Evolutionary conservation across 2,329 filamentous ascomycete species (phyloP).

Genomic region (Cladophialophora psammophila): DNA sequence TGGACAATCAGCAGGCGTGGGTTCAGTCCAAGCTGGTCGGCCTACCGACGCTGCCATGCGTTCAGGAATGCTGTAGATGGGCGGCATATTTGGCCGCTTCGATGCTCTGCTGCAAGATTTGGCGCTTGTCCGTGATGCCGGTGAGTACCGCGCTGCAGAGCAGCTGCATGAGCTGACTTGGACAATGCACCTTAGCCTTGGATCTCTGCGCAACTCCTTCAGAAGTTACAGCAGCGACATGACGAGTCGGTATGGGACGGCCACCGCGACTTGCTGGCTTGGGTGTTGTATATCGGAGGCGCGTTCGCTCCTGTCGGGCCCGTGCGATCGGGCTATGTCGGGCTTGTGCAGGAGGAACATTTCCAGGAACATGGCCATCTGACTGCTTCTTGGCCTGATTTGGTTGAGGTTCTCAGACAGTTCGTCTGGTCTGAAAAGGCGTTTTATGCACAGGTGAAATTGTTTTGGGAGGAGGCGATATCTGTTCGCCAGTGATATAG

Average conservation of each 20-base stretch:
- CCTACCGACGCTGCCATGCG: constrained; percentile 38
- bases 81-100: constrained; percentile 53
- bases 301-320: constrained; percentile 47
- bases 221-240: constrained; percentile 44
- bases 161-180: constrained; percentile 9
- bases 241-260: constrained; percentile 46
- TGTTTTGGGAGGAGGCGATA: constrained; percentile 40
- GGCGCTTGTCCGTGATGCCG: constrained; percentile 50
- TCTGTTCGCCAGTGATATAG: background rate
- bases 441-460: constrained; percentile 44
- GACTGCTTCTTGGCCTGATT: constrained; percentile 45
- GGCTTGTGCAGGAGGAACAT: constrained; percentile 37
- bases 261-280: constrained; percentile 46
- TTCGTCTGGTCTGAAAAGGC: constrained; percentile 54
- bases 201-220: constrained; percentile 45
- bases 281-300: constrained; percentile 51
- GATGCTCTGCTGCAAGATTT: constrained; percentile 53
- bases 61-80: constrained; percentile 49
- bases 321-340: constrained; percentile 44
- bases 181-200: background rate
- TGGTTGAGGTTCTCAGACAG: constrained; percentile 44
- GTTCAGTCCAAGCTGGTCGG: constrained; percentile 51
- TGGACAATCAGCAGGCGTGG: constrained; percentile 54
- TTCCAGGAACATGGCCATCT: constrained; percentile 31
- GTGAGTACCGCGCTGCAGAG: constrained; percentile 43